Evolutionary conservation across 306 rosid genomes (phyloP), one percentile per base, ranked within the genome.

Genomic region (Astragalus membranaceus): DNA sequence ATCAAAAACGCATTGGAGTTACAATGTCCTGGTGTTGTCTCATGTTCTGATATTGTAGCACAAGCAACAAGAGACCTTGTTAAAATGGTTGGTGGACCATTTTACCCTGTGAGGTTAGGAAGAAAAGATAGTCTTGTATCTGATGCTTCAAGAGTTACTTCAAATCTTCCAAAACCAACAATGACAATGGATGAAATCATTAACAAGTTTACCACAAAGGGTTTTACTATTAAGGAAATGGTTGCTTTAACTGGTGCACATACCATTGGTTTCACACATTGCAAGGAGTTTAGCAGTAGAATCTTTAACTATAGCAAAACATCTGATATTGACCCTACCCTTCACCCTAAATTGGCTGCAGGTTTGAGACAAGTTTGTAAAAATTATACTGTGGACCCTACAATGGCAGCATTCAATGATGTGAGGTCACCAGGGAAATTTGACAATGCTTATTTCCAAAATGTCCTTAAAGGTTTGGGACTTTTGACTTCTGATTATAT

Each of bases 241-340:
- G 92, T 85, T 3, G 87, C 81, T 0, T 10, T 84, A 0, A 63
- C 76, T 3, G 92, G 92, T 0, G 87, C 88, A 4, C 92, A 87
- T 67, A 82, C 92, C 6, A 82, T 87, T 5, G 88, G 92, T 0
- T 84, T 87, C 76, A 75, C 87, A 1, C 92, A 87, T 5, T 87
- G 89, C 71, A 80, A 73, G 65, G 87, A 87, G 33, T 84, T 87
- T 49, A 54, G 49, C 37, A 7, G 73, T 29, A 54, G 89, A 6
- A 78, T 84, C 67, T 82, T 68, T 76, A 61, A 82, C 46, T 87
- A 64, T 60, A 82, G 84, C 76, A 16, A 46, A 2, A 80, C 75
- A 2, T 60, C 79, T 1, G 60, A 66, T 0, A 52, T 37, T 0
- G 92, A 87, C 10, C 92, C 89, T 0, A 8, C 82, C 9, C 17